Percentiles rank a stretch among this genome's conserved stretches.
Conservation (phyloP, 2,329 filamentous ascomycete species). For the Cladophialophora immunda region DNA sequence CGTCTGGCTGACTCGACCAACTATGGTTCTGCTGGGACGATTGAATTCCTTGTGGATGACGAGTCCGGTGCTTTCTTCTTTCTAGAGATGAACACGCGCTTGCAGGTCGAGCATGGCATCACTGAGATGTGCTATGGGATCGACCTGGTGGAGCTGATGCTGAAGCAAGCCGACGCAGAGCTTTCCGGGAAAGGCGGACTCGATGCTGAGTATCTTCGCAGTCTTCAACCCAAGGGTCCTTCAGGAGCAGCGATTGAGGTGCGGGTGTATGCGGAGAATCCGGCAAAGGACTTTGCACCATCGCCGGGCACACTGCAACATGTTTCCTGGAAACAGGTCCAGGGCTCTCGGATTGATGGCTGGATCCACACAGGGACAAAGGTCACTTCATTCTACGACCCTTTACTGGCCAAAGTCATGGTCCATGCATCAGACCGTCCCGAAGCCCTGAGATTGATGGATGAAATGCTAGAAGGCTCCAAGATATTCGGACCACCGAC, state of each 20-base stretch:
- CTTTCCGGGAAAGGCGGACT: conserved; percentile 57
- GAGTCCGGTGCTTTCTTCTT: conserved; percentile 80
- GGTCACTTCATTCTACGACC: conserved; percentile 67
- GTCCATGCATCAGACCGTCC: conserved; percentile 56
- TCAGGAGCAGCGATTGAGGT: conserved; percentile 62
- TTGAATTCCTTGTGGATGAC: conserved; percentile 90
- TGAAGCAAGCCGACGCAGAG: conserved; percentile 63
- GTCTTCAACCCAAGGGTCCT: conserved; percentile 54
- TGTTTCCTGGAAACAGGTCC: conserved; percentile 62
- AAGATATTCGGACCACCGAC: conserved; percentile 63
- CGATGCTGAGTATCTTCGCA: conserved; percentile 50
- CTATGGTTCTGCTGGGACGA: conserved; percentile 87
- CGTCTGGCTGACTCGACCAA: conserved; percentile 64
- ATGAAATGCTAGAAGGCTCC: conserved; percentile 54
- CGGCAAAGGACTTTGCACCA: conserved; percentile 66
- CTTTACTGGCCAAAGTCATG: conserved; percentile 68
- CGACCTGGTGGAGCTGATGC: conserved; percentile 65
- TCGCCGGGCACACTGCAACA: conserved; percentile 67
- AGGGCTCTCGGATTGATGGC: conserved; percentile 66
- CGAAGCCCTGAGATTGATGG: conserved; percentile 56
- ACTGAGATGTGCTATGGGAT: conserved; percentile 65
- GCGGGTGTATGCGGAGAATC: conserved; percentile 67
- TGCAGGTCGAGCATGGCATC: conserved; percentile 68
- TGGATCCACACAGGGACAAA: conserved; percentile 68
- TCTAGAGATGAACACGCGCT: conserved; percentile 66